Base-by-base conservation (phyloP, 2,329 filamentous ascomycete genomes). In the Akanthomyces dipterigenus region DNA sequence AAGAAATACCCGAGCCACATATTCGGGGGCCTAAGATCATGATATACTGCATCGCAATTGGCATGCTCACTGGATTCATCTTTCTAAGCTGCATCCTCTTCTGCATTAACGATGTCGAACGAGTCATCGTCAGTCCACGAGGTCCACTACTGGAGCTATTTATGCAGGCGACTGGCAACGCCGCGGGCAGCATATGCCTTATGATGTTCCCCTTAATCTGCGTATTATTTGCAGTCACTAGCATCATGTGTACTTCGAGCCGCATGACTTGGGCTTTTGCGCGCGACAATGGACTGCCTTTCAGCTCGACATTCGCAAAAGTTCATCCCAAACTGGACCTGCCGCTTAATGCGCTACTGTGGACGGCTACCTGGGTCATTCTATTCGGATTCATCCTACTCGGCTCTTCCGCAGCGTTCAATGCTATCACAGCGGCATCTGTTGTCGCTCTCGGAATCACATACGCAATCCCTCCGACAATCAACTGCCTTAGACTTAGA, bases 391-490 rank as follows among this genome's bases (percentile, higher is more conserved):
- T 83, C 61, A 86, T 91, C 64, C 88, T 89, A 70, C 78, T 91
- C 2, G 88, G 87, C 0, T 89, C 85, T 1, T 18, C 24, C 18
- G 72, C 81, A 63, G 87, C 88, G 0, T 90, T 91, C 73, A 89
- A 88, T 45, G 88, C 88, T 9, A 88, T 90, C 65, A 80, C 88
- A 0, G 84, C 87, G 0, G 83, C 88, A 0, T 88, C 87, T 0
- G 88, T 92, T 0, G 88, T 91, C 6, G 83, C 88, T 1, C 79
- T 92, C 0, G 85, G 87, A 6, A 75, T 92, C 4, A 88, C 86
- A 3, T 93, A 93, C 66, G 89, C 83, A 5, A 89, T 92, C 38
- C 89, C 89, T 0, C 83, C 90, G 49, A 78, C 82, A 0, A 85
- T 92, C 65, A 90, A 91, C 66, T 81, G 42, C n/a, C 43, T 45